Base-by-base conservation (phyloP, 2,329 filamentous ascomycete genomes). In the Ophiostoma montium region DNA sequence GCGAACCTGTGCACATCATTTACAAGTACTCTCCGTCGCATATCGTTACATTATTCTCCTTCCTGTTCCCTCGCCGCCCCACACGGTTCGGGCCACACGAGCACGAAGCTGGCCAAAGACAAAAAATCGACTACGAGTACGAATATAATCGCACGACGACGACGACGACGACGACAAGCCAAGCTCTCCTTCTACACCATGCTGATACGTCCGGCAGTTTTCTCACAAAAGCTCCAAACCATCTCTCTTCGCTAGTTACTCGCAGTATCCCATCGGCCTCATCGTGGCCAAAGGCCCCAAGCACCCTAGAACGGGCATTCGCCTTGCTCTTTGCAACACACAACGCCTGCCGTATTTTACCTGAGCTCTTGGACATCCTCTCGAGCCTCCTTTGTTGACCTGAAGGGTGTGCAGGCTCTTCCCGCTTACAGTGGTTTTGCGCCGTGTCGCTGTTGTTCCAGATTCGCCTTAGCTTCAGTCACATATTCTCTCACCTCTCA, bases 241-340 rank as follows among this genome's bases (percentile, higher is more conserved):
- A 60, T 60, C 44, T 57, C 59, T 43, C 58, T 58, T 33, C 58
- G 58, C 45, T 61, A 60, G 56, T 44, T 42, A 15, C 10, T 4
- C 38, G 10, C 5, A 15, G 18, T 10, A 21, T 13, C 36, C 18
- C 10, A 10, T 8, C 35, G 8, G n/a, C 35, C n/a, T 10, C 16
- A 6, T 36, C 1, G 16, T 19, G 11, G 5, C 12, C 4, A 8
- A 27, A 27, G 23, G 5, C 4, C 23, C 23, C 8, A 8, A 27
- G 8, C 23, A 27, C 8, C 23, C 23, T 27, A n/a, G 23, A 27
- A 5, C 8, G 23, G 23, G 5, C 23, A 27, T 27, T 27, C 23
- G 23, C 23, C 23, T 27, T 27, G n/a, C 8, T 27, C 23, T 27
- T 8, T 27, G 23, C 23, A 4, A 8, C 23, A 5, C 5, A 5